Evolutionary conservation across 2,329 filamentous ascomycete genomes (phyloP).

Genomic region (Sporothrix brasiliensis): DNA sequence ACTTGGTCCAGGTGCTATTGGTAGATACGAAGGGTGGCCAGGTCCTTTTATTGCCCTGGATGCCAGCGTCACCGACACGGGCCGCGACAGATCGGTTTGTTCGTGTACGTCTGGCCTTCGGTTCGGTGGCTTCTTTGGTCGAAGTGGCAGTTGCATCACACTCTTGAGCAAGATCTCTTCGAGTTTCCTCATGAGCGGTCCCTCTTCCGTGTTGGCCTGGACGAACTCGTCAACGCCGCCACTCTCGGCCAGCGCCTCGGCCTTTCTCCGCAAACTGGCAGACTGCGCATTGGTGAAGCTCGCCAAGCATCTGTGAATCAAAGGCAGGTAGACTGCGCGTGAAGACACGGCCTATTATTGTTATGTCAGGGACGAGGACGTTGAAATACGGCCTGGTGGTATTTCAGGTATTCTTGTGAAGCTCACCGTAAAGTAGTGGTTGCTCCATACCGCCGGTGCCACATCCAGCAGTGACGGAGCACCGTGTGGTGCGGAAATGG

Average conservation of each 20-base stretch:
- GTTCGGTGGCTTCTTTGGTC: background rate
- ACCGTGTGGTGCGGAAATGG: background rate
- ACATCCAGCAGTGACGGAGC: conserved; percentile 32
- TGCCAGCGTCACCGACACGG: background rate
- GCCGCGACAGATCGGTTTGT: background rate
- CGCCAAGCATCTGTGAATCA: conserved; percentile 31
- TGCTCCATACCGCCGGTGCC: conserved; percentile 37
- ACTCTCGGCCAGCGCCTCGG: background rate
- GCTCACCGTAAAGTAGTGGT: conserved; percentile 34
- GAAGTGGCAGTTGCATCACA: background rate
- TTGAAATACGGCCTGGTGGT: too few species aligned
- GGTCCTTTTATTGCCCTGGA: background rate
- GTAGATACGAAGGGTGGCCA: background rate
- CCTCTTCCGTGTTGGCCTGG: background rate
- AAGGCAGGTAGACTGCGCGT: conserved; percentile 26
- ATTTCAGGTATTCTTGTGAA: background rate
- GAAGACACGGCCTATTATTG: conserved; percentile 29
- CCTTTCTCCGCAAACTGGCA: conserved; percentile 32
- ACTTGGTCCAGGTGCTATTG: background rate
- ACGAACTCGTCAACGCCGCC: background rate
- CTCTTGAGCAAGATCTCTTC: conserved; percentile 33
- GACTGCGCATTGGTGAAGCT: conserved; percentile 33
- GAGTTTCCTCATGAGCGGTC: conserved; percentile 19
- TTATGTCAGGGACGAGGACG: too few species aligned
- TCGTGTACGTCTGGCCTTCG: too few species aligned